These are phyloP conservation scores for Schwanniomyces polymorphus DNA, from an alignment of 805 yeast genomes.

Conservation along the genomic window DNA sequence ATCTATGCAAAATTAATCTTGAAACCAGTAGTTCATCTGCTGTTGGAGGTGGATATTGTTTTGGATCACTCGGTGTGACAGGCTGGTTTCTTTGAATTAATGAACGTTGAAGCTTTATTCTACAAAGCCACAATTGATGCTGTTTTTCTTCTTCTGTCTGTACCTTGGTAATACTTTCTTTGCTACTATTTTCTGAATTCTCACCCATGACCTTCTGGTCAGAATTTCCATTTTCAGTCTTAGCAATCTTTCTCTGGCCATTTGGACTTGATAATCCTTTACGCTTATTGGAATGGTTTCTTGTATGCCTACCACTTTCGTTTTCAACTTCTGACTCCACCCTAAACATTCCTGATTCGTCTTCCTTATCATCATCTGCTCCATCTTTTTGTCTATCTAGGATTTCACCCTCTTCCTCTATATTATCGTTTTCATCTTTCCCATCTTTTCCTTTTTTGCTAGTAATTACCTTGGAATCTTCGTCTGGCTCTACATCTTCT, in stretches of 20 bases:
- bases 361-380: constrained; percentile 19
- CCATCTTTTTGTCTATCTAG: constrained; percentile 12
- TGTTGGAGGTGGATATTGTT: constrained; percentile 37
- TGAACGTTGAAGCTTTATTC: constrained; percentile 49
- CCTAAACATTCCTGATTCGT: constrained; percentile 23
- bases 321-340: constrained; percentile 24
- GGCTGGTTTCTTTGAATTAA: constrained; percentile 47
- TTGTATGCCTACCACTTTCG: constrained; percentile 18
- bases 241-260: constrained; percentile 2
- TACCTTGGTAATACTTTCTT: constrained; percentile 1
- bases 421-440: constrained; percentile 22
- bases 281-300: background rate
- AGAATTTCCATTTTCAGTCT: constrained; percentile 5
- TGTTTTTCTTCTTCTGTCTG: constrained; percentile 39
- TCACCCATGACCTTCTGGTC: background rate
- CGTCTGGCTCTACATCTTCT: constrained; percentile 12
- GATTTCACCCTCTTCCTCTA: constrained; percentile 25
- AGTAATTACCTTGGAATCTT: constrained; percentile 8
- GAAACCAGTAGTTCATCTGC: constrained; percentile 45
- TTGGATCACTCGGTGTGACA: constrained; percentile 35
- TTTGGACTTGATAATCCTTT: constrained; percentile 1
- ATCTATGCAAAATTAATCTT: constrained; percentile 36
- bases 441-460: constrained; percentile 9
- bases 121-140: constrained; percentile 47
- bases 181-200: background rate